Percentiles rank a stretch among this genome's conserved stretches.
These are phyloP conservation scores for Phaffomyces thermotolerans DNA, from an alignment of 805 yeast species.

Conservation along the genomic window DNA sequence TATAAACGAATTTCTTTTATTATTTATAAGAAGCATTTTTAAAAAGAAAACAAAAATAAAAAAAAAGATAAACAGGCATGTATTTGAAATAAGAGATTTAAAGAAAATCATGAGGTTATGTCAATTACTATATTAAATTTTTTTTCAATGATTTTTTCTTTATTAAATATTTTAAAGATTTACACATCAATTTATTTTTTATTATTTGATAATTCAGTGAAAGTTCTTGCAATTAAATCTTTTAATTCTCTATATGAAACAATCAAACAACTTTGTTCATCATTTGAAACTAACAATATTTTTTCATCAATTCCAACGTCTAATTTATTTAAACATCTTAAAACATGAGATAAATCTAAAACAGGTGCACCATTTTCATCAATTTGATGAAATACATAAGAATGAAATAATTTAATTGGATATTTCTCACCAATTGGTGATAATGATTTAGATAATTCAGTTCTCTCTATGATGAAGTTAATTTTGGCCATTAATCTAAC, in stretches of 20 bases:
- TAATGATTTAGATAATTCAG: constrained; percentile 50
- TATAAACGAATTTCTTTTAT: too few relatives aligned
- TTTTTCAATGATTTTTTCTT: too few relatives aligned
- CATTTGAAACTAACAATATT: constrained; percentile 70
- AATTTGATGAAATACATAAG: constrained; percentile 78
- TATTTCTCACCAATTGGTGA: constrained; percentile 71
- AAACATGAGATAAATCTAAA: constrained; percentile 74
- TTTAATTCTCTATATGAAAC: constrained; percentile 79
- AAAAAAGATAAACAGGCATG: too few relatives aligned
- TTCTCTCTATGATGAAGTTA: constrained; percentile 66
- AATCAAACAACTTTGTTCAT: constrained; percentile 79
- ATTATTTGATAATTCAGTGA: constrained; percentile 36
- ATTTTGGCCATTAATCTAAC: constrained; percentile 78
- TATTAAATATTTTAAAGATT: too few relatives aligned
- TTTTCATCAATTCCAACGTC: constrained; percentile 90
- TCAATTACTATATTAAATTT: too few relatives aligned
- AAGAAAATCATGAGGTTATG: too few relatives aligned
- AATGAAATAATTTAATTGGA: constrained; percentile 67
- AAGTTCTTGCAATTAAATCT: constrained; percentile 61
- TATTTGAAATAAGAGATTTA: too few relatives aligned
- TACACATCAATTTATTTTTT: too few relatives aligned
- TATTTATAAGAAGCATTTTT: too few relatives aligned
- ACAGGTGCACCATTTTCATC: constrained; percentile 74
- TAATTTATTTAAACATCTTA: constrained; percentile 73
- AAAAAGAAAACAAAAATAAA: too few relatives aligned